These are phyloP conservation scores for Colletotrichum camelliae DNA, from an alignment of 2,329 filamentous ascomycete genomes.

Conservation along the genomic window DNA sequence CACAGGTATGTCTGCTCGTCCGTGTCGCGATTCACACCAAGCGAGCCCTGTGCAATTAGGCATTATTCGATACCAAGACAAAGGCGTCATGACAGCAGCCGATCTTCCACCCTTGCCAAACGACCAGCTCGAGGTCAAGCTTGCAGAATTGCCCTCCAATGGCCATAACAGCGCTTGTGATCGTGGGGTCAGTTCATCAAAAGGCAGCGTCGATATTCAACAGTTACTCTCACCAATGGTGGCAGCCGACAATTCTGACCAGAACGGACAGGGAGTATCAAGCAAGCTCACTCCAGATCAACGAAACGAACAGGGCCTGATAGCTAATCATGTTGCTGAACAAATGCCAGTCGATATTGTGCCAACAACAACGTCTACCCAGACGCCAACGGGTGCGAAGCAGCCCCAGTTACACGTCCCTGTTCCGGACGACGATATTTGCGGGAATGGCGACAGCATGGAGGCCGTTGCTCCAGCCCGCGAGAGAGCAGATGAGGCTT, in stretches of 20 bases:
- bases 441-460: not conserved
- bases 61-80: conserved; percentile 25
- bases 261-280: not conserved
- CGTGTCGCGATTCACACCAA: too few species aligned
- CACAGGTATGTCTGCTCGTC: not conserved
- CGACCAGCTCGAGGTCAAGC: conserved; percentile 16
- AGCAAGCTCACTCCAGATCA: not conserved
- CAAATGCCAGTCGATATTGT: not conserved
- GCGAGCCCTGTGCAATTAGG: too few species aligned
- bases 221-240: not conserved
- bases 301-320: not conserved
- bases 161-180: not conserved
- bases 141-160: not conserved
- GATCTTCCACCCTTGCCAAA: not conserved
- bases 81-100: conserved; percentile 12
- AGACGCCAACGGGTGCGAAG: not conserved
- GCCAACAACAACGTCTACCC: not conserved
- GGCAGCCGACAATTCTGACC: not conserved
- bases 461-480: not conserved
- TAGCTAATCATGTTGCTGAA: not conserved
- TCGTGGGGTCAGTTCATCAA: not conserved
- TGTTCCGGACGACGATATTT: not conserved
- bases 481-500: not conserved
- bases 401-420: not conserved
- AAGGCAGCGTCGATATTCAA: not conserved